Conservation (phyloP, 352 stramenopile species). For the Phytophthora capsici region DNA sequence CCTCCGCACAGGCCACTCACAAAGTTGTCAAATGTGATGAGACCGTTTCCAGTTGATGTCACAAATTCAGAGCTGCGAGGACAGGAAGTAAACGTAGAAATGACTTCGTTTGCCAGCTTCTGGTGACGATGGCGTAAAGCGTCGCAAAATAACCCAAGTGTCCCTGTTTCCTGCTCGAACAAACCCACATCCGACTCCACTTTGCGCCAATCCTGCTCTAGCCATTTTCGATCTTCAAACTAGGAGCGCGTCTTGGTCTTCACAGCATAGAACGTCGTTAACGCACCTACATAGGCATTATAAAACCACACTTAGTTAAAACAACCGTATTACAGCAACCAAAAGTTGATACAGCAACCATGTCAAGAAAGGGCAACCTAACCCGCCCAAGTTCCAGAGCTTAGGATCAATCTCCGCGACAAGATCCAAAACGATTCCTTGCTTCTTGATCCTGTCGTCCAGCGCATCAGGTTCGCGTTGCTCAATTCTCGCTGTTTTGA, state of each 20-base stretch:
- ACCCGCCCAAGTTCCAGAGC: slow-evolving; percentile 12
- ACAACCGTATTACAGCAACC: too few relatives aligned
- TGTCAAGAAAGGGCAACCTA: slow-evolving; percentile 2
- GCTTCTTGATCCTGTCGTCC: background rate
- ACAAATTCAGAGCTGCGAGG: background rate
- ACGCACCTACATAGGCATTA: background rate
- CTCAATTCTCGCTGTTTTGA: background rate
- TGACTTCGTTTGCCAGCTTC: slow-evolving; percentile 1
- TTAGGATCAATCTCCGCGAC: slow-evolving; percentile 2
- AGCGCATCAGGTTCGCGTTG: background rate
- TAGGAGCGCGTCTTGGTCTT: background rate
- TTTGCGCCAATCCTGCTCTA: slow-evolving; percentile 10
- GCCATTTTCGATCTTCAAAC: slow-evolving; percentile 20
- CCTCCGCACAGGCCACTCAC: slow-evolving; percentile 11
- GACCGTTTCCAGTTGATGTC: background rate
- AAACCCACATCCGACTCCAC: slow-evolving; percentile 1
- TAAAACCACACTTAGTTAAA: too few relatives aligned
- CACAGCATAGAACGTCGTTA: slow-evolving; percentile 4
- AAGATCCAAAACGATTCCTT: slow-evolving; percentile 6
- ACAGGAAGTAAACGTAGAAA: slow-evolving; percentile 6
- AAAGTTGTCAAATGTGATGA: slow-evolving; percentile 9
- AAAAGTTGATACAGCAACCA: slow-evolving; percentile 2
- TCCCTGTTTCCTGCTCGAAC: background rate
- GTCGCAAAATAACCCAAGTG: background rate
- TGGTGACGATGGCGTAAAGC: background rate